Conservation (phyloP, 2,329 filamentous ascomycete species). For the Pseudopyricularia cyperi region DNA sequence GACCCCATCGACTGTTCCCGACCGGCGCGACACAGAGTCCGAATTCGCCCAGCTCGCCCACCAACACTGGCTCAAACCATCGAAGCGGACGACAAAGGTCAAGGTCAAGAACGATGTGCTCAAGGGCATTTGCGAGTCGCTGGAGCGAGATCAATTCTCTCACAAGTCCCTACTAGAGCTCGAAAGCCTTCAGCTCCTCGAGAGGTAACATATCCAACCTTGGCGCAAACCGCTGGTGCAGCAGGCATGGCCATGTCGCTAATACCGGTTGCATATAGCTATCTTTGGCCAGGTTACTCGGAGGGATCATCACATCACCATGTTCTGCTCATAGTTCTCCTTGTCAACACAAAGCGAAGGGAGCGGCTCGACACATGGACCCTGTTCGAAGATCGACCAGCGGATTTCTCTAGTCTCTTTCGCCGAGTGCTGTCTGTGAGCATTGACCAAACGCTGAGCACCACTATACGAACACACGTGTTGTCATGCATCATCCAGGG, state of each 20-base stretch:
- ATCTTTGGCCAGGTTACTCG: conserved; percentile 86
- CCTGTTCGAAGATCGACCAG: conserved; percentile 62
- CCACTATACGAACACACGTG: conserved; percentile 64
- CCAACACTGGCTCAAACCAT: conserved; percentile 67
- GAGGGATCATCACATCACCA: conserved; percentile 87
- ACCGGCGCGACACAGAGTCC: conserved; percentile 58
- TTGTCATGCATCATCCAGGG: conserved; percentile 80
- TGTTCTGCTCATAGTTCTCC: conserved; percentile 71
- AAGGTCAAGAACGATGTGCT: conserved; percentile 75
- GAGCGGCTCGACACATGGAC: conserved; percentile 84
- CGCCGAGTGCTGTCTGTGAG: conserved; percentile 80
- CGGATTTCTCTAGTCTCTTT: conserved; percentile 81
- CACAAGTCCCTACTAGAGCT: conserved; percentile 67
- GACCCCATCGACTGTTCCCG: conserved; percentile 37
- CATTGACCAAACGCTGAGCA: conserved; percentile 54
- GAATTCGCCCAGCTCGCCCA: conserved; percentile 66
- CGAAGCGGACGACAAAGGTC: conserved; percentile 46
- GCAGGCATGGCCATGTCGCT: background rate
- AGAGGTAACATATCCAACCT: conserved; percentile 40
- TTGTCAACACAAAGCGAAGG: conserved; percentile 77
- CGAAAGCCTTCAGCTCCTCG: conserved; percentile 81
- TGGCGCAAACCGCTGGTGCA: background rate
- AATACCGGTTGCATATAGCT: conserved; percentile 35
- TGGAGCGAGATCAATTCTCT: conserved; percentile 71
- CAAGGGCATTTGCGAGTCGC: conserved; percentile 77